Conservation (phyloP, 345 rosid species). For the Salix arbutifolia region DNA sequence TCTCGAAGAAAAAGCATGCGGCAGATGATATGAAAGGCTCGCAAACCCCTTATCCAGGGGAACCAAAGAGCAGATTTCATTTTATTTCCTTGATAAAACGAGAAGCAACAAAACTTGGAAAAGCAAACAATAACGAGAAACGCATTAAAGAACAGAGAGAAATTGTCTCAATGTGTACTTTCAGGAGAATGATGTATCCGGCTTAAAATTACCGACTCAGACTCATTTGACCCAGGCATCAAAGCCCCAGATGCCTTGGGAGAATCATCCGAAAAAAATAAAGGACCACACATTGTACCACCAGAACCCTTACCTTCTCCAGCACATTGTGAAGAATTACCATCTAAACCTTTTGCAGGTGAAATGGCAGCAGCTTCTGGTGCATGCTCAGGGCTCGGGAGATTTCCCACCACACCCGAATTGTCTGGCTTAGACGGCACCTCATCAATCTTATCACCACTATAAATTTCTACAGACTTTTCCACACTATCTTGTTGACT, state of each 20-base stretch:
- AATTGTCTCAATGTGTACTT: conserved; percentile 93
- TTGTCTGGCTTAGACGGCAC: conserved; percentile 17
- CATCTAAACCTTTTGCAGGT: conserved; percentile 13
- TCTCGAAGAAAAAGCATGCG: neutral
- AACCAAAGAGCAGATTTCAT: conserved; percentile 25
- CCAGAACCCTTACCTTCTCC: conserved; percentile 25
- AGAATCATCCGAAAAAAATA: conserved; percentile 41
- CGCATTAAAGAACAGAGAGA: conserved; percentile 35
- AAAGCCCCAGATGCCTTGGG: conserved; percentile 34
- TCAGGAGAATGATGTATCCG: conserved; percentile 98
- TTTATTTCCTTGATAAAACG: conserved; percentile 39
- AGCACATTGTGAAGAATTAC: conserved; percentile 1
- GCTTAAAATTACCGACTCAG: conserved; percentile 67
- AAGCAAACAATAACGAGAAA: conserved; percentile 22
- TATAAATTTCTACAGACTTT: conserved; percentile 7
- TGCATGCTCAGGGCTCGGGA: conserved; percentile 1
- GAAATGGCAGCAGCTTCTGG: conserved; percentile 2
- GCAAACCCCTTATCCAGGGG: conserved; percentile 5
- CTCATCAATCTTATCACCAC: conserved; percentile 27
- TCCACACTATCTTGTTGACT: conserved; percentile 18
- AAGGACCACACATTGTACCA: conserved; percentile 30
- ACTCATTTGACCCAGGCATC: conserved; percentile 67
- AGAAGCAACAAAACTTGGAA: conserved; percentile 18
- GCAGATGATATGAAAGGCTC: neutral
- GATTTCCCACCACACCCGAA: conserved; percentile 8